These are phyloP conservation scores for Pelargonium myrrhifolium DNA, from an alignment of 441 rosid genomes.

Conservation along the genomic window DNA sequence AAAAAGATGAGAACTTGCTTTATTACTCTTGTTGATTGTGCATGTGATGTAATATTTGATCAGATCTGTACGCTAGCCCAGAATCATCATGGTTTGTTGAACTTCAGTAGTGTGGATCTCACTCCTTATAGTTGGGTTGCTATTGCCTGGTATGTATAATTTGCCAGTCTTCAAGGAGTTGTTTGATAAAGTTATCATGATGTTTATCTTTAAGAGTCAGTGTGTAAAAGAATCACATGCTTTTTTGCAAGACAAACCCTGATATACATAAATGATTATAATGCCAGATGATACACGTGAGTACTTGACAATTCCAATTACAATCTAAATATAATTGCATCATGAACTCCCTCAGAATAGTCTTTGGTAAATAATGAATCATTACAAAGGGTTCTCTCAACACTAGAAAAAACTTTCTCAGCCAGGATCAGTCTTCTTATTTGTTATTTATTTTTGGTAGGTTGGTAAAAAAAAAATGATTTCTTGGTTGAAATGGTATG, in stretches of 20 bases:
- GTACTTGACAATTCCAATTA: background rate
- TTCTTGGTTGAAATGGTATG: background rate
- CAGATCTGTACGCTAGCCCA: conserved; percentile 8
- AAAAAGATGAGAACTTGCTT: background rate
- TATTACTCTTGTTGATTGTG: background rate
- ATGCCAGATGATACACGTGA: background rate
- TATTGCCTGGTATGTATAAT: conserved; percentile 30
- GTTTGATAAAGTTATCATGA: background rate
- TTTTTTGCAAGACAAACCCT: background rate
- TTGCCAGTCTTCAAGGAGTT: background rate
- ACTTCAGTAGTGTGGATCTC: conserved; percentile 23
- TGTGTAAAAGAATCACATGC: background rate
- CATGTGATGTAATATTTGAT: background rate
- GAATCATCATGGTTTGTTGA: conserved; percentile 19
- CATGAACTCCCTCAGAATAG: background rate
- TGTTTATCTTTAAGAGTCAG: background rate
- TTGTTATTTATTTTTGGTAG: background rate
- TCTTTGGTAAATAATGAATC: background rate
- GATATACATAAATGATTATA: background rate
- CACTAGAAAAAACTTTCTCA: background rate
- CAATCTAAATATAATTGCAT: background rate
- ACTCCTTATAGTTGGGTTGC: conserved; percentile 34
- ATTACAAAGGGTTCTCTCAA: background rate
- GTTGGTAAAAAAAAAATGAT: background rate
- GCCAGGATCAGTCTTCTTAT: background rate